Conservation (phyloP, 345 rosid species). For the Balakata baccata region DNA sequence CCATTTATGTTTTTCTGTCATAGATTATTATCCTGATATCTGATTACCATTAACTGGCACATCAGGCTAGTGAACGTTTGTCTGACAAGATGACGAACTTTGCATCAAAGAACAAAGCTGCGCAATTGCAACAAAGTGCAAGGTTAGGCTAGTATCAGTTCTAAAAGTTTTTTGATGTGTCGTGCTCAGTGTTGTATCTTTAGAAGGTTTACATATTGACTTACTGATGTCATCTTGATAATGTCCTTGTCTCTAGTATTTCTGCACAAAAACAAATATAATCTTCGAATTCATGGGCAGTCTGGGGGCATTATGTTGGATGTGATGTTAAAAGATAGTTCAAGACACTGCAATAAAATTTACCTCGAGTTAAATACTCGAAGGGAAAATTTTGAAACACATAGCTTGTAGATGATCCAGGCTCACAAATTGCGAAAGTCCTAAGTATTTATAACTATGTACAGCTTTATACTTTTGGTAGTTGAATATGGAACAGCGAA, state of each 20-base stretch:
- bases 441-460: no score
- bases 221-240: neutral
- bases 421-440: neutral
- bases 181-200: neutral
- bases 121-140: constrained; percentile 64
- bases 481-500: neutral
- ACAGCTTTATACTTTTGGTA: no score
- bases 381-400: neutral
- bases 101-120: constrained; percentile 85
- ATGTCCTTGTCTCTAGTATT: no score
- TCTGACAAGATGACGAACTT: constrained; percentile 84
- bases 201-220: no score
- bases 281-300: neutral
- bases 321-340: no score
- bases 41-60: constrained; percentile 20
- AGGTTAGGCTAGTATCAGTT: constrained; percentile 30
- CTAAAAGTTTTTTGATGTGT: neutral
- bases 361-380: no score
- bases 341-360: neutral
- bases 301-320: no score
- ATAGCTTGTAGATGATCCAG: neutral
- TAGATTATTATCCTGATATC: constrained; percentile 12
- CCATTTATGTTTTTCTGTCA: constrained; percentile 17
- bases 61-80: constrained; percentile 92
- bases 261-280: neutral